Evolutionary conservation across 768 basidiomycete species (phyloP), one percentile per base, ranked within the genome.

Genomic region (Kwoniella botswanensis): DNA sequence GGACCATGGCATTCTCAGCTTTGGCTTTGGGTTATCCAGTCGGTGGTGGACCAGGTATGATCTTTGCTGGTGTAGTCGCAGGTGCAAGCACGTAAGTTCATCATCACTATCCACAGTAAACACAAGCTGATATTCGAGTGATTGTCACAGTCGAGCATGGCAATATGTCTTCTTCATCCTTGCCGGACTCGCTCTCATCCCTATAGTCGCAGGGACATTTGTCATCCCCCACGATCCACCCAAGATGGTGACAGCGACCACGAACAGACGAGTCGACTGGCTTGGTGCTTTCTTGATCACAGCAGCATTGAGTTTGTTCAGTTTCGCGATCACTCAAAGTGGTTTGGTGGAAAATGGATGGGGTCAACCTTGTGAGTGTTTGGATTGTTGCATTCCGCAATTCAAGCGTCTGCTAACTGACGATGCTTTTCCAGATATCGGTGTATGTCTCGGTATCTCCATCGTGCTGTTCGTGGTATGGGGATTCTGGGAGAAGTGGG

Each of bases 1-100:
- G 93, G 10, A 89, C 91, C 0, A 82, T 89, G 2, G 94, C 93
- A 0, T 94, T 95, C 71, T 88, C 94, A 0, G 89, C 90, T 0
- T 93, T 94, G 70, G 87, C 90, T 0, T 89, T 92, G 0, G 93
- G 94, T 21, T 91, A 89, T 1, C 93, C 93, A 0, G 76, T 94
- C 3, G 93, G 94, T 0, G 89, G 87, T 0, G 90, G 88, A 0
- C 84, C 92, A 7, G 92, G 93, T 0, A 85, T 85, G 46, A 84
- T 89, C 0, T 65, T 92, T 1, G 92, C 92, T 17, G 92, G 91
- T 13, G 84, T 90, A 2, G 82, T 92, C 1, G 60, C 68, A 10
- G 63, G 68, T 5, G 60, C 64, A 43, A 65, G 54, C 63, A 44
- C 52, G 68, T 70, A 42, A 64, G 68, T 56, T 2, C 15, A 29